A percentile compares a stretch with the other conserved stretches of the same genome.
These are phyloP conservation scores for Fraxinus quadrangulata DNA, from an alignment of 257 asterid species.

Conservation along the genomic window DNA sequence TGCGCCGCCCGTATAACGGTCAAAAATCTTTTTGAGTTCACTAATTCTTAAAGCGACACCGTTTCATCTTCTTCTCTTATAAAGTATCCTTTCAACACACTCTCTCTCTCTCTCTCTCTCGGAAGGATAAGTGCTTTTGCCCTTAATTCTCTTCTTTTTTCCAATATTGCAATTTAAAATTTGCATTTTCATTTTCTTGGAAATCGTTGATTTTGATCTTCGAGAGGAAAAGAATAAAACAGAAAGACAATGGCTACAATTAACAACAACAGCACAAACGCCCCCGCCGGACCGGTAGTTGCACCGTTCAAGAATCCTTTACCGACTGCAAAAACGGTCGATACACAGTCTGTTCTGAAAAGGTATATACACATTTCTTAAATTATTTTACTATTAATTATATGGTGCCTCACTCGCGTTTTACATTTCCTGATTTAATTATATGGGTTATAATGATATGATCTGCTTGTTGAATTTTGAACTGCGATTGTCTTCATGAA, in stretches of 20 bases:
- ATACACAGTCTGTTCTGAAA: slow-evolving; percentile 23
- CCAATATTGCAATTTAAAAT: slow-evolving; percentile 22
- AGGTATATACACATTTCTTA: background rate
- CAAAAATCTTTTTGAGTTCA: background rate
- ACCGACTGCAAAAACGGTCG: slow-evolving; percentile 40
- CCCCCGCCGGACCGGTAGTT: slow-evolving; percentile 30
- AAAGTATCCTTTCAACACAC: background rate
- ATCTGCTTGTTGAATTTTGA: background rate
- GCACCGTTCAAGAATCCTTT: slow-evolving; percentile 34
- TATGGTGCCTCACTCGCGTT: background rate
- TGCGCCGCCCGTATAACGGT: slow-evolving; percentile 34
- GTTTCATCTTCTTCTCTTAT: background rate
- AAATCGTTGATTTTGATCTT: background rate
- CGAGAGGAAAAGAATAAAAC: background rate
- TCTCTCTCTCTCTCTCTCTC: slow-evolving; percentile 26
- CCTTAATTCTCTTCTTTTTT: slow-evolving; percentile 21
- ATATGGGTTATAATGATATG: background rate
- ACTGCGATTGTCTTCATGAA: background rate
- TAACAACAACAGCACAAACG: slow-evolving; percentile 55
- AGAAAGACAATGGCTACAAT: slow-evolving; percentile 48
- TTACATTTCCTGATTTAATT: background rate
- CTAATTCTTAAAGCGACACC: background rate
- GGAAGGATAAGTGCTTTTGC: slow-evolving; percentile 9
- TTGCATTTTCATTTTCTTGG: background rate
- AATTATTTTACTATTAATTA: background rate